Evolutionary conservation across 768 basidiomycete species (phyloP).

Genomic region (Boletellus emodensis): DNA sequence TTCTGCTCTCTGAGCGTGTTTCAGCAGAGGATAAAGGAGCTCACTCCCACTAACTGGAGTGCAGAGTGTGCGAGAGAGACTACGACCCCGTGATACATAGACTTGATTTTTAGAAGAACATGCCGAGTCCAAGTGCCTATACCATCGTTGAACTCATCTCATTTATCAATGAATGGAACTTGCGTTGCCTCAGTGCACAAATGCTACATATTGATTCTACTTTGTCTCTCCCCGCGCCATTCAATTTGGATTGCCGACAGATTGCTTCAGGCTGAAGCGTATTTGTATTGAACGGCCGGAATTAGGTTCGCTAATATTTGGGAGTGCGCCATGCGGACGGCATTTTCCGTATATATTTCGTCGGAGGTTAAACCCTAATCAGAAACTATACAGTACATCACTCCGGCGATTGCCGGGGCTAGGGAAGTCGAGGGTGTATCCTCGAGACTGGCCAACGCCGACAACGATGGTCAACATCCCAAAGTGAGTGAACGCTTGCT

Average conservation of each 20-base stretch:
- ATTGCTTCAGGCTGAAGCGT: too few species aligned
- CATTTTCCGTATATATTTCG: neutral
- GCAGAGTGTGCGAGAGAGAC: slow-evolving; percentile 49
- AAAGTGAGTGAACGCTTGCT: slow-evolving; percentile 55
- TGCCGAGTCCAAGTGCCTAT: too few species aligned
- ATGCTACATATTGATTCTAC: too few species aligned
- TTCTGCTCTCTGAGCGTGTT: slow-evolving; percentile 70
- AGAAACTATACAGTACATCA: slow-evolving; percentile 24
- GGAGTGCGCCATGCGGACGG: too few species aligned
- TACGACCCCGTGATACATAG: neutral
- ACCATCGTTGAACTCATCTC: too few species aligned
- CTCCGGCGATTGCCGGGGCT: slow-evolving; percentile 24
- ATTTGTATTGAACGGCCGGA: too few species aligned
- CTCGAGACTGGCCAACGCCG: slow-evolving; percentile 25
- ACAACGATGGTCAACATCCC: slow-evolving; percentile 87
- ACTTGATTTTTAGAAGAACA: too few species aligned
- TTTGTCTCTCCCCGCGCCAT: too few species aligned
- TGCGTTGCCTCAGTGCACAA: too few species aligned
- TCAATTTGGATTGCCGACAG: too few species aligned
- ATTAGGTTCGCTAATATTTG: too few species aligned
- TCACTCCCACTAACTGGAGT: slow-evolving; percentile 65
- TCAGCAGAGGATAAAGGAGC: slow-evolving; percentile 53
- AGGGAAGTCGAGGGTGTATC: slow-evolving; percentile 11
- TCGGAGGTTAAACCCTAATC: slow-evolving; percentile 22
- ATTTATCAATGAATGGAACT: too few species aligned